Conservation (phyloP, 805 yeast species). For the Candida railenensis region DNA sequence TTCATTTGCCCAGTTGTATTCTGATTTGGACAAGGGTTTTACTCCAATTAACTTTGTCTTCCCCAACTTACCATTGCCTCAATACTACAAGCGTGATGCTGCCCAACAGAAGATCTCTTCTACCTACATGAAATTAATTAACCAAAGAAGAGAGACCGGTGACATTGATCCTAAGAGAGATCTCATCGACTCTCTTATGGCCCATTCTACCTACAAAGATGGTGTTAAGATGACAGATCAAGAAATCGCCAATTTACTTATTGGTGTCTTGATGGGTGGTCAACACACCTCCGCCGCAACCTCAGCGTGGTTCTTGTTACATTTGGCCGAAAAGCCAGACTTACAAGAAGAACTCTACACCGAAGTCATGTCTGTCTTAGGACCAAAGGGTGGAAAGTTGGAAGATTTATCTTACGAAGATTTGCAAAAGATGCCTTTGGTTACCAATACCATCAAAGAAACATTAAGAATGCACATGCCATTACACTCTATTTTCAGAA, state of each 20-base stretch:
- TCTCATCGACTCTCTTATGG: slow-evolving; percentile 84
- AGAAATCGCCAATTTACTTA: slow-evolving; percentile 89
- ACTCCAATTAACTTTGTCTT: slow-evolving; percentile 94
- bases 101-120: slow-evolving; percentile 82
- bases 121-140: slow-evolving; percentile 79
- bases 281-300: slow-evolving; percentile 98
- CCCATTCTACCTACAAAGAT: slow-evolving; percentile 82
- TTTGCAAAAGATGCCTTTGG: slow-evolving; percentile 75
- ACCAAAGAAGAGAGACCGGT: slow-evolving; percentile 68
- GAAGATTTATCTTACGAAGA: slow-evolving; percentile 76
- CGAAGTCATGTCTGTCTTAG: slow-evolving; percentile 68
- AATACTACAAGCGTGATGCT: slow-evolving; percentile 77
- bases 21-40: slow-evolving; percentile 95
- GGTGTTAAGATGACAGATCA: slow-evolving; percentile 93
- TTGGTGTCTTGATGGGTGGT: slow-evolving; percentile 98
- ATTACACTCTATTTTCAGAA: slow-evolving; percentile 91
- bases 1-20: slow-evolving; percentile 79
- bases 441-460: slow-evolving; percentile 85
- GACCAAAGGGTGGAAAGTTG: slow-evolving; percentile 45
- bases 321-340: slow-evolving; percentile 83
- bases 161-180: slow-evolving; percentile 80
- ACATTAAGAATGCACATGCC: slow-evolving; percentile 96
- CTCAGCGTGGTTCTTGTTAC: slow-evolving; percentile 91
- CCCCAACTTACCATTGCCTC: slow-evolving; percentile 88
- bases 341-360: slow-evolving; percentile 77